Base-by-base conservation (phyloP, 805 yeast species). In the Candida ascalaphidarum region DNA sequence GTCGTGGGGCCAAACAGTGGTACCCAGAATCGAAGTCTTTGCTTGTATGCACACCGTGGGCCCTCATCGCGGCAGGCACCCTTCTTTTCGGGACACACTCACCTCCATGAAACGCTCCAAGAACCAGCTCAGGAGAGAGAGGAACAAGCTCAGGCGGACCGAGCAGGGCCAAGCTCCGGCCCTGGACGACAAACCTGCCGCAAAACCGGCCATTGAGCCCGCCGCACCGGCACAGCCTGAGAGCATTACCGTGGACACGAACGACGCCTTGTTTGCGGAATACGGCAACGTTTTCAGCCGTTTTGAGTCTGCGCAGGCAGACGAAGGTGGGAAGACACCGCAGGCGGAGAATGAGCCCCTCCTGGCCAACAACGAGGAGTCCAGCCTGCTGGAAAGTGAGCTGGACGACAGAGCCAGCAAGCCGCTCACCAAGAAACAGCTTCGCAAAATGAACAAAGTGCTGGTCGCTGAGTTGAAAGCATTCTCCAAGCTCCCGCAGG, bases 391-490 rank as follows among this genome's bases (percentile, higher is more conserved):
- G 12, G 23, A 27, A 12, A 19, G 25, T 9, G 34, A 31, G 4
- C 43, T 35, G n/a, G 23, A 23, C 7, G 33, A 22, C 2, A 39
- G 36, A 12, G 34, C 40, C 17, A 35, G 32, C 2, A 33, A 32
- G 21, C 40, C 41, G 7, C 30, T 67, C 4, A 57, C 74, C 11
- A 73, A 66, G 32, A 63, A 72, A 30, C 77, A 79, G 45, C 55
- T 63, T 15, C 61, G 75, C 23, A 65, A 65, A 35, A 44, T 52
- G 25, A 61, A 67, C 28, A 77, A 78, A 40, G 69, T 84, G 1
- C 70, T 92, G 1, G 51, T 89, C 11, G 74, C 88, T 0, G 60
- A 65, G 7, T 58, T 89, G 29, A 89, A 88, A 47, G 63, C 81
- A 1, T 49, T 61, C 14, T 64, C 81, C 0, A 39, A 55, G 2